Evolutionary conservation across 164 flowering plant genomes (phyloP).

Genomic region (Berberis thunbergii): DNA sequence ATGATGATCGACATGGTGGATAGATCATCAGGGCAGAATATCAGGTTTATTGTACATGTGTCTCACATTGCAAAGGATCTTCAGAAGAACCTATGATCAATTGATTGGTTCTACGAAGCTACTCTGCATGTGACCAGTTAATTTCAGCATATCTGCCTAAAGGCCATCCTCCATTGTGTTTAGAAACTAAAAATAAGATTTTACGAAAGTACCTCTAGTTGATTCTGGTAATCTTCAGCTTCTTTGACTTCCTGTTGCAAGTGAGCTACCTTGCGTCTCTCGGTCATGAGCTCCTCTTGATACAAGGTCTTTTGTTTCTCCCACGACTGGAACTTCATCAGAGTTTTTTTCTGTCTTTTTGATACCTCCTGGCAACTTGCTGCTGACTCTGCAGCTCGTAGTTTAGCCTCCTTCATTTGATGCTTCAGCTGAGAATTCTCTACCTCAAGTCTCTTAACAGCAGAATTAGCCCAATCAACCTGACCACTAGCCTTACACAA

Average conservation of each 20-base stretch:
- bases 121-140: too few relatives aligned
- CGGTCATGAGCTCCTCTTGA: conserved; percentile 69
- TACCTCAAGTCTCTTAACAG: conserved; percentile 53
- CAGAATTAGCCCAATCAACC: conserved; percentile 56
- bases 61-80: too few relatives aligned
- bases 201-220: conserved; percentile 56
- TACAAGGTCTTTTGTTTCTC: conserved; percentile 65
- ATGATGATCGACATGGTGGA: too few relatives aligned
- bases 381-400: conserved; percentile 77
- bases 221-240: conserved; percentile 45
- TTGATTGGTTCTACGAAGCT: too few relatives aligned
- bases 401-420: conserved; percentile 81
- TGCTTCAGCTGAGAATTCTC: conserved; percentile 62
- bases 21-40: too few relatives aligned
- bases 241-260: conserved; percentile 51
- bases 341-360: conserved; percentile 65
- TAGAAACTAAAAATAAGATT: neutral
- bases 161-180: neutral
- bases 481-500: conserved; percentile 61
- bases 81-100: too few relatives aligned
- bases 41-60: too few relatives aligned
- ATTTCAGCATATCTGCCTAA: too few relatives aligned
- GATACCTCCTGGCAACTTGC: conserved; percentile 67
- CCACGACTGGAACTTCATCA: conserved; percentile 69
- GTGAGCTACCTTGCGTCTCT: conserved; percentile 43